Base-by-base conservation (phyloP, 148 eudicot species). In the Persicaria maculosa region DNA sequence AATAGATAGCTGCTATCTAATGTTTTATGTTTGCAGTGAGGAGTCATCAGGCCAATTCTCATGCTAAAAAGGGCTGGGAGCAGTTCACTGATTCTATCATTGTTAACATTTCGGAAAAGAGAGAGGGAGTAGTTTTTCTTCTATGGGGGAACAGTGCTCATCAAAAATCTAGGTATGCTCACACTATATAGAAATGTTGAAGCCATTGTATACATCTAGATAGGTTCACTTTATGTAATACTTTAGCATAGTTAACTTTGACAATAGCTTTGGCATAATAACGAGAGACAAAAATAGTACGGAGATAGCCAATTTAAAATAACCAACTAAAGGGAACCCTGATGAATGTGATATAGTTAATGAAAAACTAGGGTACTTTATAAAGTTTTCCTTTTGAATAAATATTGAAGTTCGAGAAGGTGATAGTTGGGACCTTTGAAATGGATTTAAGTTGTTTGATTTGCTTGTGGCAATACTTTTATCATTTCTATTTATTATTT, bases 91-190 rank as follows among this genome's bases (percentile, higher is more conserved):
- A 95, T 90, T 88, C 97, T 77, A 88, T 95, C 50, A 95, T 95
- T 47, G 75, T 77, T 81, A 85, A 90, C 14, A 85, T 95, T 52
- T 95, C 98, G 4, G 81, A 88, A 81, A 88, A 90, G 85, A 87
- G 83, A 74, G 77, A 50, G 40, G 97, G 97, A 50, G 90, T 95
- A 72, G 89, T 92, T 58, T 95, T 95, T 78, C 86, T 95, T 82
- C 89, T 95, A 40, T 95, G 98, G 98, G 98, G 98, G 81, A 95
- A 95, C 75, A 92, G 88, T 75, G 98, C 98, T 75, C 97, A 90
- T 78, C 93, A 83, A 44, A 95, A 95, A 81, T 83, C 87, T 77
- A 88, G 92, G 97, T 93, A 83, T 68, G 43, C 52, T 72, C 25
- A 68, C 54, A 43, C 10, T 40, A 52, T 46, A 6, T 45, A 31